These are phyloP conservation scores for apple (Malus domestica) DNA, from an alignment of 306 rosid species.

Conservation along the genomic window DNA sequence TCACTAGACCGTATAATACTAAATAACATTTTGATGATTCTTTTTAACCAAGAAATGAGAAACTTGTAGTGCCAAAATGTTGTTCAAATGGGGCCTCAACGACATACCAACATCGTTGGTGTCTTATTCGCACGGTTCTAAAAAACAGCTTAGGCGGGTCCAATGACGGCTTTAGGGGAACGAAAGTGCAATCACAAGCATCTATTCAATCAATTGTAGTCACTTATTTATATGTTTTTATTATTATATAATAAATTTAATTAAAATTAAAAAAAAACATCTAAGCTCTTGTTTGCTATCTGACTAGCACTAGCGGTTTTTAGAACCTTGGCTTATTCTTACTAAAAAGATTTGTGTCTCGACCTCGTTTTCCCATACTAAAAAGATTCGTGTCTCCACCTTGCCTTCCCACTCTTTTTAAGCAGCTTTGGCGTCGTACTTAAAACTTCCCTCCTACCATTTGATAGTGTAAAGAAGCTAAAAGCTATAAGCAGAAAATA, in stretches of 20 bases:
- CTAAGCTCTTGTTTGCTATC: too few species aligned
- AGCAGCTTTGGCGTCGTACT: background rate
- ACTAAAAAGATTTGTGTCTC: background rate
- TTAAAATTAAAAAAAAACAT: too few species aligned
- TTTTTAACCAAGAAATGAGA: background rate
- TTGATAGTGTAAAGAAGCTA: background rate
- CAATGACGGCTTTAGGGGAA: too few species aligned
- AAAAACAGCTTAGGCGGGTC: too few species aligned
- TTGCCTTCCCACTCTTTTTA: slow-evolving; percentile 7
- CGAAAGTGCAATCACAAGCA: too few species aligned
- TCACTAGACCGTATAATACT: too few species aligned
- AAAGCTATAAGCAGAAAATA: background rate
- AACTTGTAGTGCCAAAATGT: background rate
- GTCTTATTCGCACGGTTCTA: background rate
- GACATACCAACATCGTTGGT: slow-evolving; percentile 1
- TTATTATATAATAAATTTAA: too few species aligned
- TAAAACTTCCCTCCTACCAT: slow-evolving; percentile 2
- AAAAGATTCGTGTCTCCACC: background rate
- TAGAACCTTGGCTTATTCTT: background rate
- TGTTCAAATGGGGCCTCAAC: slow-evolving; percentile 7
- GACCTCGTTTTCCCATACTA: background rate
- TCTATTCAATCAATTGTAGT: too few species aligned
- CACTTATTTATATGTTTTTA: too few species aligned
- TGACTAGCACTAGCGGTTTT: too few species aligned
- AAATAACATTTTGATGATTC: too few species aligned